Evolutionary conservation across 2,329 filamentous ascomycete genomes (phyloP).

Genomic region (Alternaria sp.): DNA sequence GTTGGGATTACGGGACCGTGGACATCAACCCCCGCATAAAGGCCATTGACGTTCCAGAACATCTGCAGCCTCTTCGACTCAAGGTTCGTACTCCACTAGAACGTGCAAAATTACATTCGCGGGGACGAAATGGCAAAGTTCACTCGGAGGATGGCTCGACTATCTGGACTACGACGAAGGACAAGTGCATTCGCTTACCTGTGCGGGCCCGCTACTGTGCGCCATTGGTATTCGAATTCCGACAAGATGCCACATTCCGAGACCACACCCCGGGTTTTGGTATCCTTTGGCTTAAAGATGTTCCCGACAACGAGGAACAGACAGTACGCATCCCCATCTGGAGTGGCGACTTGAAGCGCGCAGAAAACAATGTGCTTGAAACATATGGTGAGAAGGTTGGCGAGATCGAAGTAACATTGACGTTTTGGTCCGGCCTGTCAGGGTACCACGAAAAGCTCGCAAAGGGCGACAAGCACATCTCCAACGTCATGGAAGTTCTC

Average conservation of each 20-base stretch:
- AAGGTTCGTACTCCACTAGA: conserved; percentile 67
- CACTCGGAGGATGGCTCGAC: conserved; percentile 45
- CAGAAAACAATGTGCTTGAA: conserved; percentile 55
- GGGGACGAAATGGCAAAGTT: conserved; percentile 33
- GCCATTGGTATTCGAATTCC: conserved; percentile 64
- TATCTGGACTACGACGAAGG: conserved; percentile 60
- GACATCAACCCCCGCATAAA: conserved; percentile 64
- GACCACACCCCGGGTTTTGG: conserved; percentile 67
- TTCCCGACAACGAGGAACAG: conserved; percentile 69
- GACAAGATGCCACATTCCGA: conserved; percentile 59
- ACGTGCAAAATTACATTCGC: conserved; percentile 63
- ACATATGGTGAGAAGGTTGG: conserved; percentile 65
- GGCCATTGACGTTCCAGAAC: conserved; percentile 56
- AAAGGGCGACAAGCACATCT: conserved; percentile 60
- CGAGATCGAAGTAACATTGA: conserved; percentile 63
- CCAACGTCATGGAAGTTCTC: conserved; percentile 68
- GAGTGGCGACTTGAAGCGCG: conserved; percentile 68
- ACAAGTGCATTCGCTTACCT: conserved; percentile 59
- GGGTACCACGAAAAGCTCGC: conserved; percentile 65
- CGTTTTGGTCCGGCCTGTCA: conserved; percentile 67
- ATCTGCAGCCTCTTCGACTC: conserved; percentile 59
- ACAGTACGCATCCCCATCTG: conserved; percentile 67
- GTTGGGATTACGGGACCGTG: conserved; percentile 76
- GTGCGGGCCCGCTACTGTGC: conserved; percentile 68
- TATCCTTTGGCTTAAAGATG: conserved; percentile 72